Percentiles rank a stretch among this genome's conserved stretches.
phyloP scores from a whole-genome alignment of 129 eudicot genomes.

The Arctium minus region DNA sequence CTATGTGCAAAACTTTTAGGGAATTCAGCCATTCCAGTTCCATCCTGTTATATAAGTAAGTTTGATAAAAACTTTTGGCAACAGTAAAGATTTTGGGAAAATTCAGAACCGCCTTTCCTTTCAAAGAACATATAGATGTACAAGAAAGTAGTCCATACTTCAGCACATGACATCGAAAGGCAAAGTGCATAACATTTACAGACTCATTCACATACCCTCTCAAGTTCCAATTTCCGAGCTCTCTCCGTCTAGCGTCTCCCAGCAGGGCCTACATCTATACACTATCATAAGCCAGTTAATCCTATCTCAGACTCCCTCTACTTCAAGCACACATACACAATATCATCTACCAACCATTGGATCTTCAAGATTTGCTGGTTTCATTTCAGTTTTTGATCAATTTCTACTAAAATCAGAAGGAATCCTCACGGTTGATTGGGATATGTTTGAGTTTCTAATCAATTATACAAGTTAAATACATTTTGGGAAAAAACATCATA shows the following conservation, averaged over 20 bases:
- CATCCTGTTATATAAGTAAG: background rate
- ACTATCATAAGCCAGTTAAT: background rate
- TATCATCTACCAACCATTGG: background rate
- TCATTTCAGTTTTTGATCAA: background rate
- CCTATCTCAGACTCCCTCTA: background rate
- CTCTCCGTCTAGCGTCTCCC: background rate
- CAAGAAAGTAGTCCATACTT: too few relatives aligned
- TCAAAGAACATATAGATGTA: too few relatives aligned
- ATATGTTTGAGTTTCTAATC: background rate
- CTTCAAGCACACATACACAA: background rate
- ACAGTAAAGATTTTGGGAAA: background rate
- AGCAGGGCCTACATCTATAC: background rate
- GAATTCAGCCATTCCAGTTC: background rate
- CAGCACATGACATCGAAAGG: too few relatives aligned
- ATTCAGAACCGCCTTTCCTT: background rate
- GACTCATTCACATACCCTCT: too few relatives aligned
- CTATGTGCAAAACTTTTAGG: background rate
- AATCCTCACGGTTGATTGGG: background rate
- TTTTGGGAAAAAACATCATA: background rate
- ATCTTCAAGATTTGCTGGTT: background rate
- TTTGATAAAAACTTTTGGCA: background rate
- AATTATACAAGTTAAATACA: background rate
- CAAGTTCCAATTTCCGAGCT: background rate
- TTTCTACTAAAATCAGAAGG: background rate
- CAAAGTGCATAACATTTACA: too few relatives aligned